Evolutionary conservation across 202 grass and related monocot genomes (phyloP), one percentile per base, ranked within the genome.

Genomic region (Digitaria exilis): DNA sequence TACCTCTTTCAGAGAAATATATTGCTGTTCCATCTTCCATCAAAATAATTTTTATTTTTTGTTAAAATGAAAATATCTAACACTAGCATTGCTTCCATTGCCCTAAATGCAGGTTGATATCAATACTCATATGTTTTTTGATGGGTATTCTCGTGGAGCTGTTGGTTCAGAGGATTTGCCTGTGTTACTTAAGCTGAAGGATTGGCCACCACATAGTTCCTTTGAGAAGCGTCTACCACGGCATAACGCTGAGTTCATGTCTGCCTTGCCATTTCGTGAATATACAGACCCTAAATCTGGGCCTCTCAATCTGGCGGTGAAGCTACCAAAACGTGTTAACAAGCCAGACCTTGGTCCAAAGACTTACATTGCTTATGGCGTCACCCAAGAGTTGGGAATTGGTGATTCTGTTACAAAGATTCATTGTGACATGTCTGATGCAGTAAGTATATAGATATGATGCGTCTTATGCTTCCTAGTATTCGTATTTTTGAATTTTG

Each of bases 361-460:
- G 83, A 88, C 96, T 43, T 98, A 93, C 35, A 95, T 98, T 66
- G 96, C 96, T 9, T 98, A 98, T 84, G 96, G 96, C 6, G 71
- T 98, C 41, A 4, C 77, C 7, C 69, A 98, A 60, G 96, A 98
- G 70, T 86, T 98, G 77, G 87, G 50, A 32, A 86, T 87, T 61
- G 92, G 96, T 51, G 92, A 98, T 82, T 98, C 96, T 19, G 92
- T 98, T 57, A 98, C 96, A 10, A 98, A 98, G 68, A 61, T 98
- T 81, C 96, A 98, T 39, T 98, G 96, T 0, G 92, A 95, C 45
- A 93, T 95, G 92, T 88, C 96, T 67, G 96, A 98, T 91, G 96
- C 89, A 49, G 92, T 98, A 91, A 87, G 30, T 17, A 31, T 81
- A 65, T 43, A 14, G 46, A 28, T 6, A 37, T 39, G 45, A 28